Evolutionary conservation across 2,329 filamentous ascomycete species (phyloP).

Genomic region (Neoarthrinium moseri): DNA sequence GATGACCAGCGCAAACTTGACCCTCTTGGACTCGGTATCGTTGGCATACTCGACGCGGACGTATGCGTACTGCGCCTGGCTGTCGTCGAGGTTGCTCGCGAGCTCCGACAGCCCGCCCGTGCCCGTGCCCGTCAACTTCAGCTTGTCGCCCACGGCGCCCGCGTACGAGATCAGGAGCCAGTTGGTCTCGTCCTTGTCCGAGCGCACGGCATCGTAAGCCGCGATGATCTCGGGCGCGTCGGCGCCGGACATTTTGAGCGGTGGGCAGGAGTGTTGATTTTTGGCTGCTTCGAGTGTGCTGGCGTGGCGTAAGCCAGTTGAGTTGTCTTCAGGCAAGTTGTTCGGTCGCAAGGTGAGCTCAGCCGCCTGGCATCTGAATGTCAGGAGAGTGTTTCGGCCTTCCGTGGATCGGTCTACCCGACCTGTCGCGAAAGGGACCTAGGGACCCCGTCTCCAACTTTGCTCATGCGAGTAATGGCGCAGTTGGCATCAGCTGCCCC

Average conservation of each 20-base stretch:
- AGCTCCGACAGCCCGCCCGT: constrained; percentile 61
- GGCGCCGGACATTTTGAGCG: constrained; percentile 59
- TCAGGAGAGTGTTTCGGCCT: no score
- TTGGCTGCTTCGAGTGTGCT: no score
- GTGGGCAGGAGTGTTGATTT: no score
- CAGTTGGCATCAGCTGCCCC: no score
- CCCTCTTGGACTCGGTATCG: constrained; percentile 65
- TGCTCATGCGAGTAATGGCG: no score
- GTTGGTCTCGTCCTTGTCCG: constrained; percentile 63
- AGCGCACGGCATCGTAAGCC: constrained; percentile 67
- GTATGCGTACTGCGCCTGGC: constrained; percentile 66
- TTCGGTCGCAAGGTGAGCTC: no score
- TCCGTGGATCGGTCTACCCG: no score
- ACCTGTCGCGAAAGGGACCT: no score
- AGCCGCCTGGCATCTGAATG: no score
- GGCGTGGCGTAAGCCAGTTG: no score
- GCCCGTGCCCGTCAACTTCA: constrained; percentile 57
- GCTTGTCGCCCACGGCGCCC: constrained; percentile 51
- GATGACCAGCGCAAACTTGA: constrained; percentile 67
- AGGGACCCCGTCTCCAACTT: no score
- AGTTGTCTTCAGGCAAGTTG: no score
- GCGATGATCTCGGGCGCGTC: constrained; percentile 58
- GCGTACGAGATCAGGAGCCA: constrained; percentile 68
- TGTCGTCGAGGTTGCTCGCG: constrained; percentile 52
- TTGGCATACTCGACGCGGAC: constrained; percentile 68